phyloP scores from a whole-genome alignment of 1,284 basidiomycete species.

The Heimioporus punctisporus region DNA sequence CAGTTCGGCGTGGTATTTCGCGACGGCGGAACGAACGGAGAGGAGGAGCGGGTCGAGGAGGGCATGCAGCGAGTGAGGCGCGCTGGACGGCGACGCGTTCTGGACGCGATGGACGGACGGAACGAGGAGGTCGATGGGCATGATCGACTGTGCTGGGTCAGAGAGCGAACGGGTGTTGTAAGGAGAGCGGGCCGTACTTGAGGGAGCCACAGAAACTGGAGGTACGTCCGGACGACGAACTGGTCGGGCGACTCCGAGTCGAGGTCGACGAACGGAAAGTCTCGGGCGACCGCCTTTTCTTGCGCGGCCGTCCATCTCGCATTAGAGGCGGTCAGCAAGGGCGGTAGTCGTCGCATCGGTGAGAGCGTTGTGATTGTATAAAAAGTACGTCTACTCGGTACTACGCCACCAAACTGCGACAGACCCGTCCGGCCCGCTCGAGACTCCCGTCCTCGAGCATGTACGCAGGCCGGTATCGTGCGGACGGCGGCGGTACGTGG shows the following conservation, averaged over 20 bases:
- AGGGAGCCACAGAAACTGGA: conserved; percentile 78
- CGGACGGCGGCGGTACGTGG: conserved; percentile 8
- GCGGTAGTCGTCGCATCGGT: no score
- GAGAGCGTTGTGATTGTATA: background rate
- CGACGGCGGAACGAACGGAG: conserved; percentile 51
- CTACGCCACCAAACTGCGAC: conserved; percentile 12
- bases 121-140: conserved; percentile 59
- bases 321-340: conserved; percentile 21
- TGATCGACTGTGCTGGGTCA: conserved; percentile 55
- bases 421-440: conserved; percentile 71
- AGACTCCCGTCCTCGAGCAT: conserved; percentile 75
- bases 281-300: conserved; percentile 48
- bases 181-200: conserved; percentile 48
- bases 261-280: conserved; percentile 47
- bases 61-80: conserved; percentile 54
- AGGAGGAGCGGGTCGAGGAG: conserved; percentile 61
- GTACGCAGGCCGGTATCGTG: conserved; percentile 75
- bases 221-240: conserved; percentile 56
- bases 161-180: background rate
- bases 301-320: conserved; percentile 49
- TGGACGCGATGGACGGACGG: conserved; percentile 54
- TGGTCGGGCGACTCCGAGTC: conserved; percentile 44
- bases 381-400: background rate
- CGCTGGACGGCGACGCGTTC: conserved; percentile 21
- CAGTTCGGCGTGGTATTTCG: conserved; percentile 68